phyloP scores from a whole-genome alignment of 768 basidiomycete species.

The Suillus paluster region DNA sequence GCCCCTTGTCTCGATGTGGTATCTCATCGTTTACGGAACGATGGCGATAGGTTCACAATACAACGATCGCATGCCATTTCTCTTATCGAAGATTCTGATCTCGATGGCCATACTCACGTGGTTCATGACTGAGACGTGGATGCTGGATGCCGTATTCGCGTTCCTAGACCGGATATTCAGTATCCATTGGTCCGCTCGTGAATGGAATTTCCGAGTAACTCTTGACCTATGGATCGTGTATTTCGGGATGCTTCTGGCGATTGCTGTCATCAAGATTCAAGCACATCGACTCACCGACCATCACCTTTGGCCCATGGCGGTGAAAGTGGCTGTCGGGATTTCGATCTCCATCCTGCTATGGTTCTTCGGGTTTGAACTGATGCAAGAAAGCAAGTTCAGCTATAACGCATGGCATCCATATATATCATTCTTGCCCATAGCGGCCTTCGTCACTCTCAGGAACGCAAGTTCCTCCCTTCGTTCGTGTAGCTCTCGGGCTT shows the following conservation, averaged over 20 bases:
- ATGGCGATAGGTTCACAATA: conserved; percentile 70
- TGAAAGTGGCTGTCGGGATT: conserved; percentile 51
- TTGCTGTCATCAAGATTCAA: conserved; percentile 75
- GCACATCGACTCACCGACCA: conserved; percentile 74
- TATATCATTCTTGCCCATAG: conserved; percentile 79
- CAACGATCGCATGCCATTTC: conserved; percentile 71
- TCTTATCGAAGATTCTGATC: conserved; percentile 70
- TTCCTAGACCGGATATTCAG: conserved; percentile 66
- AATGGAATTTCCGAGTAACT: conserved; percentile 89
- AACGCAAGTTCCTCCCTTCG: conserved; percentile 76
- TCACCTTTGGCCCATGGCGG: conserved; percentile 60
- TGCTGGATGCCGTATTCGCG: conserved; percentile 67
- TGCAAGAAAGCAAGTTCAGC: conserved; percentile 75
- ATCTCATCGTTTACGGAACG: conserved; percentile 82
- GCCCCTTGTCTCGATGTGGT: conserved; percentile 91
- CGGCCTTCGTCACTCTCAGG: conserved; percentile 74
- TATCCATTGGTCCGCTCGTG: conserved; percentile 82
- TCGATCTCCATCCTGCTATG: conserved; percentile 64
- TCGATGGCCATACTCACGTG: conserved; percentile 67
- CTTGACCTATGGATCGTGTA: conserved; percentile 92
- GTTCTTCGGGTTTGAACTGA: conserved; percentile 85
- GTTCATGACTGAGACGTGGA: conserved; percentile 66
- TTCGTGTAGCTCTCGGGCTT: conserved; percentile 66
- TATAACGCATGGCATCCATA: conserved; percentile 90
- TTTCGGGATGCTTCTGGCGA: conserved; percentile 79